phyloP scores from a whole-genome alignment of 768 basidiomycete species.

The Lactarius quietus region DNA sequence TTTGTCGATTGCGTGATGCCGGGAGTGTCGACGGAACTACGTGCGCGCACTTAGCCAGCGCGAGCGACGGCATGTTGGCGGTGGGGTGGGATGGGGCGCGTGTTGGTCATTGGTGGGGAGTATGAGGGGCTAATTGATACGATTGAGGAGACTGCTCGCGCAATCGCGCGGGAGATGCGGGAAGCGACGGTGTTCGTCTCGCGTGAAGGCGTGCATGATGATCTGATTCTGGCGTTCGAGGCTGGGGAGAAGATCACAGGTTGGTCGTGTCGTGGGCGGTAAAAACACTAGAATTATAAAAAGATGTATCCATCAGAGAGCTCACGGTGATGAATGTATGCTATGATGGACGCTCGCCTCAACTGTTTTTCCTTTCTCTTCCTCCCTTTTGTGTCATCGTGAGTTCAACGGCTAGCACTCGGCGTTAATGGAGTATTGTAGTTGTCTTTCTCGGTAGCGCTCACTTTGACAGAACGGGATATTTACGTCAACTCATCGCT shows the following conservation, averaged over 20 bases:
- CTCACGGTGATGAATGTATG: no score
- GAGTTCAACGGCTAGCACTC: no score
- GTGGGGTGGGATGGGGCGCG: conserved; percentile 6
- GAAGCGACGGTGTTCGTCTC: conserved; percentile 3
- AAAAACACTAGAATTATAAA: background rate
- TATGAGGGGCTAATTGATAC: conserved; percentile 3
- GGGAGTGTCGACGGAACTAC: conserved; percentile 3
- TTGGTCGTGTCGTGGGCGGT: background rate
- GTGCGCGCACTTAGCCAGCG: conserved; percentile 6
- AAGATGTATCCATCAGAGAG: background rate
- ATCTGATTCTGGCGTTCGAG: conserved; percentile 1
- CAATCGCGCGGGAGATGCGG: background rate
- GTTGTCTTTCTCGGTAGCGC: no score
- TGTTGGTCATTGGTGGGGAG: conserved; percentile 4
- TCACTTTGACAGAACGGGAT: no score
- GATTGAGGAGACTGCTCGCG: background rate
- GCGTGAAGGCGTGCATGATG: conserved; percentile 19
- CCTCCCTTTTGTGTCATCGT: no score
- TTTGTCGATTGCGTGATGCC: background rate
- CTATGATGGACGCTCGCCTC: no score
- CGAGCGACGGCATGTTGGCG: background rate
- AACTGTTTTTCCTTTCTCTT: no score
- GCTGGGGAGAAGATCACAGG: conserved; percentile 1
- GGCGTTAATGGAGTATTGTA: no score
- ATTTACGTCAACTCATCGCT: no score